phyloP scores from a whole-genome alignment of 164 flowering plant species.

The Nymphaea thermarum region DNA sequence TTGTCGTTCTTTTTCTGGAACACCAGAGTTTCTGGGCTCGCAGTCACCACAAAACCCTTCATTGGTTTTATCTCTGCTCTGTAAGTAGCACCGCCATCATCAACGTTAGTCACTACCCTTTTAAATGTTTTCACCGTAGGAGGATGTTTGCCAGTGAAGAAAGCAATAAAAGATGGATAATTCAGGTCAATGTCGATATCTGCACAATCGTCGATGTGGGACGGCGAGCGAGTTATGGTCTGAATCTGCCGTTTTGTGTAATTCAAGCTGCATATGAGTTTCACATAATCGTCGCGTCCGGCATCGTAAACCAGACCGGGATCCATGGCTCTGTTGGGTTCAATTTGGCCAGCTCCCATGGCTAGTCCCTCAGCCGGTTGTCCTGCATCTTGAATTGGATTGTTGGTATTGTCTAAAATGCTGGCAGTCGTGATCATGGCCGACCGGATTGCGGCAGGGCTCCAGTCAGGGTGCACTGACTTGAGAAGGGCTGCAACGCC shows the following conservation, averaged over 20 bases:
- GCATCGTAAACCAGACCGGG: conserved; percentile 46
- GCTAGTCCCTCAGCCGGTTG: conserved; percentile 30
- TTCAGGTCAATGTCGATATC: conserved; percentile 34
- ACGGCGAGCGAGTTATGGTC: conserved; percentile 12
- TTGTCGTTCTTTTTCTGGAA: conserved; percentile 5
- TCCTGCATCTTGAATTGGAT: conserved; percentile 13
- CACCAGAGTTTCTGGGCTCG: conserved; percentile 2
- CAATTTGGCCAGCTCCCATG: conserved; percentile 50
- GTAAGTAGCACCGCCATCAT: conserved; percentile 2
- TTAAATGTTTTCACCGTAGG: conserved; percentile 13
- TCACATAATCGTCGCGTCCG: conserved; percentile 22
- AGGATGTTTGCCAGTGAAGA: conserved; percentile 9
- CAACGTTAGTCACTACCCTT: conserved; percentile 30
- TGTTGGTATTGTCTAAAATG: conserved; percentile 18
- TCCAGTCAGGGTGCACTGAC: conserved; percentile 49
- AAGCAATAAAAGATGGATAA: conserved; percentile 48
- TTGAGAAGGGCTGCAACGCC: conserved; percentile 44
- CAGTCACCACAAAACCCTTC: conserved; percentile 2
- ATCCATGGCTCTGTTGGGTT: conserved; percentile 45
- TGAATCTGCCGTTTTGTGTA: conserved; percentile 27
- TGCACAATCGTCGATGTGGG: background rate
- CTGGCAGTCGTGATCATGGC: conserved; percentile 59
- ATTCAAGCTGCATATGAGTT: conserved; percentile 33
- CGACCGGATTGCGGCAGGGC: conserved; percentile 52
- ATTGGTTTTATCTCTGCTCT: background rate